phyloP scores from a whole-genome alignment of 208 protist genomes.

The Wallacemonas sp. region DNA sequence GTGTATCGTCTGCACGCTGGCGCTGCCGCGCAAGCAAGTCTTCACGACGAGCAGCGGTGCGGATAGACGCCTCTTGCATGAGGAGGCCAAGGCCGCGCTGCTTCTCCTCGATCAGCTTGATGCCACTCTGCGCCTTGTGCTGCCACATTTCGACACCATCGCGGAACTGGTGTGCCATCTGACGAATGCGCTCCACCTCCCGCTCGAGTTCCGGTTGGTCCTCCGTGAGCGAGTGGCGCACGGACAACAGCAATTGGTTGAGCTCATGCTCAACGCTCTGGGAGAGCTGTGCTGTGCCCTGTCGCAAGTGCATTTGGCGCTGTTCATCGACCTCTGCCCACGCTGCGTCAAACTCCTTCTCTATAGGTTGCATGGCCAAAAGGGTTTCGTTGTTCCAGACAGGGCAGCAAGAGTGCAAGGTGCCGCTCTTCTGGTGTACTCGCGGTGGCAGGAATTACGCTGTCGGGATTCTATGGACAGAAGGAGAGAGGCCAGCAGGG shows the following conservation, averaged over 20 bases:
- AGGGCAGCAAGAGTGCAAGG: too few species aligned
- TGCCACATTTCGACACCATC: conserved; percentile 78
- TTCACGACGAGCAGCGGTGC: conserved; percentile 31
- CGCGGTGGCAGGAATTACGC: too few species aligned
- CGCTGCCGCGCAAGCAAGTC: conserved; percentile 53
- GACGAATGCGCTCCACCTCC: conserved; percentile 60
- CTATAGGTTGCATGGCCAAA: conserved; percentile 5
- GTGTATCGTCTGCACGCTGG: conserved; percentile 35
- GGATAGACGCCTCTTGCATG: conserved; percentile 62
- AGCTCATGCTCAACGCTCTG: conserved; percentile 47
- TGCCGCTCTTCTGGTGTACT: too few species aligned
- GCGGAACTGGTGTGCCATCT: conserved; percentile 65
- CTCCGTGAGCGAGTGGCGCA: conserved; percentile 36
- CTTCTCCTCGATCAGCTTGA: conserved; percentile 73
- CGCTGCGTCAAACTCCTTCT: conserved; percentile 27
- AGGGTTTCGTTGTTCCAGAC: not conserved
- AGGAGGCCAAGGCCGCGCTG: conserved; percentile 59
- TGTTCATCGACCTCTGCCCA: conserved; percentile 56
- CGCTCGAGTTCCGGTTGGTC: conserved; percentile 56
- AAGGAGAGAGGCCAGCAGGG: too few species aligned
- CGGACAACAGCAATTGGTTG: conserved; percentile 25
- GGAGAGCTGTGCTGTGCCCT: conserved; percentile 25
- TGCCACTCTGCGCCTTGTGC: conserved; percentile 63
- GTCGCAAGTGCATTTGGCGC: conserved; percentile 26
- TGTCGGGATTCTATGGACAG: not conserved